These are phyloP conservation scores for Termitomyces titanicus DNA, from an alignment of 768 basidiomycete genomes.

Conservation along the genomic window DNA sequence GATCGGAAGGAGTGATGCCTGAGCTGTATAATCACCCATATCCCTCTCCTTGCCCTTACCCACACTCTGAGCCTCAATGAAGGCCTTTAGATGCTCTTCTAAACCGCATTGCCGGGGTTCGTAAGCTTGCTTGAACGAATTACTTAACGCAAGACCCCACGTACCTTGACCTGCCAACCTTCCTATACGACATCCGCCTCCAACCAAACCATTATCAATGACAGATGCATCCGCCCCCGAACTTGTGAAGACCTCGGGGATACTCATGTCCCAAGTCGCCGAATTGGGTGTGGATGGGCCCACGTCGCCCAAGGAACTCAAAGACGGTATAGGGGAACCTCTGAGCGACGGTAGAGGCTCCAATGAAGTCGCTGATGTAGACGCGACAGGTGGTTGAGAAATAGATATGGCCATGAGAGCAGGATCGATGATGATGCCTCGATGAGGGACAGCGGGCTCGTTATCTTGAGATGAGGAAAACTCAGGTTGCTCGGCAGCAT, in stretches of 20 bases:
- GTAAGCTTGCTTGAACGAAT: conserved; percentile 13
- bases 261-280: conserved; percentile 30
- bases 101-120: conserved; percentile 2
- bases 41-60: conserved; percentile 26
- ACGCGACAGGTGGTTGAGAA: conserved; percentile 3
- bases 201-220: conserved; percentile 6
- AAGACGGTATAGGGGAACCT: conserved; percentile 24
- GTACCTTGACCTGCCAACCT: conserved; percentile 24
- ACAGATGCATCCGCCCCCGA: neutral
- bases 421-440: conserved; percentile 28
- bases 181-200: neutral
- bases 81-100: conserved; percentile 5
- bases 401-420: conserved; percentile 26
- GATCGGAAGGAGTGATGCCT: neutral
- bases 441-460: neutral
- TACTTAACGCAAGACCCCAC: conserved; percentile 17
- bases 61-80: neutral
- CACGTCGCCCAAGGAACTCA: conserved; percentile 28
- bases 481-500: neutral
- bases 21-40: neutral
- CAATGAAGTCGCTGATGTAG: neutral
- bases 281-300: conserved; percentile 36
- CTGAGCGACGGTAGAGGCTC: conserved; percentile 13
- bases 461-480: neutral
- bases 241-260: conserved; percentile 26